Evolutionary conservation across 371 early-diverging fungal genomes (phyloP), one percentile per base, ranked within the genome.

Genomic region (Circinella umbellata): DNA sequence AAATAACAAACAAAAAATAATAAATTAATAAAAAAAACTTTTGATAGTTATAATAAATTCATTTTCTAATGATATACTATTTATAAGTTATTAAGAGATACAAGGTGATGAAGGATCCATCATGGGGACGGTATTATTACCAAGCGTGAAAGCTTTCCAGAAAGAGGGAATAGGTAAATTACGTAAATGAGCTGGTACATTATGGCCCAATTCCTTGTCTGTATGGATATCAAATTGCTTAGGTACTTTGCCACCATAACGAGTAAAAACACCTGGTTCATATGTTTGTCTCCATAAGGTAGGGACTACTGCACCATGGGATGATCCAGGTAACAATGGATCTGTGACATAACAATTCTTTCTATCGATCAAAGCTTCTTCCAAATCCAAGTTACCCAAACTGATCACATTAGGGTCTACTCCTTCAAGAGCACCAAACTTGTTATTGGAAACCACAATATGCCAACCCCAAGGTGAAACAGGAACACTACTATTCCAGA

Each of bases 361-460:
- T 8, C 53, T 69, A 57, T 80, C 80, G 4, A 78, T 61, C 10
- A 59, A 57, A 8, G 76, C 77, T 66, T 76, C 74, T 0, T 59
- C 18, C 1, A 71, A 69, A 68, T 78, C 71, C 46, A 82, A 35
- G 63, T 82, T 82, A 55, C 83, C 80, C 36, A 82, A 60, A 34
- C 80, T 82, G 35, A 82, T 82, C 5, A 82, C 67, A 34, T 80
- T 76, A 15, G 83, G 83, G 63, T 80, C 83, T 11, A 72, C 35
- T 1, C 70, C 78, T 51, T 69, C 59, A n/a, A 65, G 47, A 17
- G 83, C 76, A 36, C 72, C 83, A 70, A 82, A 80, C 36, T 76
- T 73, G 63, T 82, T 82, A 7, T 70, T 55, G 13, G 70, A 61
- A 27, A 80, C 53, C 14, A 72, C 70, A 35, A 82, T 77, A 48